Evolutionary conservation across 2,329 filamentous ascomycete genomes (phyloP).

Genomic region (Lachnellula cervina): DNA sequence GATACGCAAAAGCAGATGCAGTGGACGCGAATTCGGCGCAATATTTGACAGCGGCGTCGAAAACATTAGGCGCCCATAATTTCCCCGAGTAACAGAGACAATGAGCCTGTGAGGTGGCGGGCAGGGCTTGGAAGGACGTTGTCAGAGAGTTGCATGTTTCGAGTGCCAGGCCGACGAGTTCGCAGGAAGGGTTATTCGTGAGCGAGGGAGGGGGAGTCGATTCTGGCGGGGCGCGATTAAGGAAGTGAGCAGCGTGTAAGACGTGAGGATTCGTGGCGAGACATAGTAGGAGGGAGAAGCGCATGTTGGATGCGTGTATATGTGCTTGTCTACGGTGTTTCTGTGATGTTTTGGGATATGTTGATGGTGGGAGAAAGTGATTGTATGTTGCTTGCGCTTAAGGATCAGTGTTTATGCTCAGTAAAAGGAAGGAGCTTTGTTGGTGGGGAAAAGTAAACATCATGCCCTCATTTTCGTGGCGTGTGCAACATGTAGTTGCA

Average conservation of each 20-base stretch:
- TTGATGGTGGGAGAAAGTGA: neutral
- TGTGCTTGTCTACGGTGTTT: neutral
- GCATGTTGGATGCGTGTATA: neutral
- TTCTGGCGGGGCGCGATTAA: neutral
- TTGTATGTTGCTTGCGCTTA: too few relatives aligned
- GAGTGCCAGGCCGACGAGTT: conserved; percentile 18
- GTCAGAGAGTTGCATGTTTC: conserved; percentile 21
- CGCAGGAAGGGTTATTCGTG: conserved; percentile 14
- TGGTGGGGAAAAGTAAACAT: neutral
- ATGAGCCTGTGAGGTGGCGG: conserved; percentile 20
- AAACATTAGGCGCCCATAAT: conserved; percentile 19
- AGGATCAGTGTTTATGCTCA: neutral
- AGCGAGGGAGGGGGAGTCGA: conserved; percentile 9
- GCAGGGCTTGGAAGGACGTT: conserved; percentile 18
- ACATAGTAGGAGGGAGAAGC: conserved; percentile 2
- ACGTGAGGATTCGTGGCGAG: conserved; percentile 5
- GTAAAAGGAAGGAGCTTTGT: neutral
- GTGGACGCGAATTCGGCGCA: conserved; percentile 21
- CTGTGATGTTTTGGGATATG: neutral
- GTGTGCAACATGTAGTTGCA: neutral
- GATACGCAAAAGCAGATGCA: conserved; percentile 11
- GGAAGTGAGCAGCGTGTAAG: neutral
- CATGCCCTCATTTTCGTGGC: too few relatives aligned
- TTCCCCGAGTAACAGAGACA: conserved; percentile 28
- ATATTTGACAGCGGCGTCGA: conserved; percentile 21